phyloP scores from a whole-genome alignment of 2,329 filamentous ascomycete species.

The Arachnopeziza araneosa region DNA sequence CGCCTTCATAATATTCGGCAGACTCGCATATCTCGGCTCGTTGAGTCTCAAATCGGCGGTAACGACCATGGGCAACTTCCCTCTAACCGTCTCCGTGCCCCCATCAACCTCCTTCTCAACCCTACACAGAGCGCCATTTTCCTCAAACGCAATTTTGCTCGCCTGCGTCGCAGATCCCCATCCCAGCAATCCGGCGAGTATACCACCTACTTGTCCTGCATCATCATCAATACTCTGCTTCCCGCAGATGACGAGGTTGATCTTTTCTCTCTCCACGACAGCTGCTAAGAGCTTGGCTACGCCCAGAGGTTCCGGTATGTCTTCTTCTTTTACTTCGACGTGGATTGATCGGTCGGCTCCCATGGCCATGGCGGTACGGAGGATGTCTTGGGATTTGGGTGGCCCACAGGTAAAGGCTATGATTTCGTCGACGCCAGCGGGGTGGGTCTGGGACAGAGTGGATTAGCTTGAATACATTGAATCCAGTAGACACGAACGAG shows the following conservation, averaged over 20 bases:
- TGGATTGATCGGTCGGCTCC: slow-evolving; percentile 89
- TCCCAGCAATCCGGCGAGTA: slow-evolving; percentile 85
- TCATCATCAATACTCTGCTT: slow-evolving; percentile 99
- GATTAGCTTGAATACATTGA: not conserved
- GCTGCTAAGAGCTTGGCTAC: slow-evolving; percentile 85
- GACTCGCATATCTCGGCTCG: slow-evolving; percentile 86
- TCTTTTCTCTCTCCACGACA: slow-evolving; percentile 76
- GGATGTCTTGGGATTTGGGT: slow-evolving; percentile 77
- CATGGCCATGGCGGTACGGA: slow-evolving; percentile 98
- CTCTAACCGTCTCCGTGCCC: slow-evolving; percentile 81
- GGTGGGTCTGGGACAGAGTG: slow-evolving; percentile 35
- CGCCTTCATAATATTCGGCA: slow-evolving; percentile 99
- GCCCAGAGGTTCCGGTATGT: slow-evolving; percentile 79
- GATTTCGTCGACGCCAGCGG: slow-evolving; percentile 81
- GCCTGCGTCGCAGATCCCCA: slow-evolving; percentile 97
- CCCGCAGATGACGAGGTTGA: slow-evolving; percentile 87
- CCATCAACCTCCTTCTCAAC: slow-evolving; percentile 94
- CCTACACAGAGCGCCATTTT: slow-evolving; percentile 60
- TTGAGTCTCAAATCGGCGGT: slow-evolving; percentile 94
- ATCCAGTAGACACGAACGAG: not conserved
- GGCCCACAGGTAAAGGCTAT: slow-evolving; percentile 85
- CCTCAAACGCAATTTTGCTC: slow-evolving; percentile 70
- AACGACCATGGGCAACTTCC: slow-evolving; percentile 85
- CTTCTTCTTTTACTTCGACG: slow-evolving; percentile 71
- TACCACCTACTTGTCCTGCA: slow-evolving; percentile 91